Percentiles rank a stretch among this genome's conserved stretches.
Evolutionary conservation across 2,329 filamentous ascomycete genomes (phyloP).

Genomic region (Aspergillus sp.): DNA sequence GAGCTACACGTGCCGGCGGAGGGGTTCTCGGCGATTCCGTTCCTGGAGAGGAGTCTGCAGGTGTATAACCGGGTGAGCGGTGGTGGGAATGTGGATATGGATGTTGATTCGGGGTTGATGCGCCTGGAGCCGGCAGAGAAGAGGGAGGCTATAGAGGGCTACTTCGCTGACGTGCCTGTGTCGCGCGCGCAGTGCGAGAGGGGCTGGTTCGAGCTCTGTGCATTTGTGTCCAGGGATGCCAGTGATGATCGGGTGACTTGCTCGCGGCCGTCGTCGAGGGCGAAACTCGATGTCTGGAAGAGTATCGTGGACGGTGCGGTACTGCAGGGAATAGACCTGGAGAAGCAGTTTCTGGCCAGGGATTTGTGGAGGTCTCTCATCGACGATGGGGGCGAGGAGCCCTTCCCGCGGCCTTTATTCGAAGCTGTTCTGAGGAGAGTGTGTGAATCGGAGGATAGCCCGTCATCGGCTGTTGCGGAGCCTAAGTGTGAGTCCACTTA

Average conservation of each 20-base stretch:
- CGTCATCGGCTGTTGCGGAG: conserved; percentile 12
- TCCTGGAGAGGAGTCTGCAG: conserved; percentile 20
- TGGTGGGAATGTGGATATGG: conserved; percentile 11
- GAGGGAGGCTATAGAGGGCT: conserved; percentile 22
- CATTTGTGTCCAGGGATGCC: conserved; percentile 37
- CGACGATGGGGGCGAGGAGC: conserved; percentile 24
- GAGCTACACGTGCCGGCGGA: conserved; percentile 31
- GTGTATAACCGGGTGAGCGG: conserved; percentile 19
- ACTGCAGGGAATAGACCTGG: conserved; percentile 32
- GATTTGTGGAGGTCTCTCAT: conserved; percentile 33
- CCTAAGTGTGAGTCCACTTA: conserved; percentile 29
- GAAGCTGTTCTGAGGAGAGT: conserved; percentile 31
- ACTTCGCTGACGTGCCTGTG: conserved; percentile 45
- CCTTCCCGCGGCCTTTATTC: conserved; percentile 26
- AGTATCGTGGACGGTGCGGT: conserved; percentile 29
- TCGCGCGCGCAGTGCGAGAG: conserved; percentile 43
- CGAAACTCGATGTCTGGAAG: conserved; percentile 43
- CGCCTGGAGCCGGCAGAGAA: conserved; percentile 18
- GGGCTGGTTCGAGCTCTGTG: conserved; percentile 44
- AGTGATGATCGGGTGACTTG: conserved; percentile 11
- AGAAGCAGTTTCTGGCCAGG: conserved; percentile 31
- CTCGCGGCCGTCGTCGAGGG: conserved; percentile 41
- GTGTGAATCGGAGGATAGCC: conserved; percentile 16
- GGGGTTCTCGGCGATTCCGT: conserved; percentile 22
- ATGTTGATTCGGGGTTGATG: conserved; percentile 13